Evolutionary conservation across 1,284 basidiomycete genomes (phyloP).

Genomic region (Exsudoporus floridanus): DNA sequence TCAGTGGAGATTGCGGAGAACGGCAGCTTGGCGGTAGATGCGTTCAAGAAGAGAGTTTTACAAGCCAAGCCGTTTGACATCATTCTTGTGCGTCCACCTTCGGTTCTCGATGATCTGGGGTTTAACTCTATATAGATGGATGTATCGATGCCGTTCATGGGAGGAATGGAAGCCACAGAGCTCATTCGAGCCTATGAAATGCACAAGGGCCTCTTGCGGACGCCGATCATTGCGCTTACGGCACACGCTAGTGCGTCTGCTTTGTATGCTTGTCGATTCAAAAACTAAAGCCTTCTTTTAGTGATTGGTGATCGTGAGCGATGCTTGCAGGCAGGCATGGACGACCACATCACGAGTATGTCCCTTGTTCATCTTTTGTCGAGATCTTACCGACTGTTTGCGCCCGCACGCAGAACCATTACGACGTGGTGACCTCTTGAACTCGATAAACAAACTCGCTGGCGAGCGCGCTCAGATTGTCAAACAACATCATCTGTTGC

Average conservation of each 20-base stretch:
- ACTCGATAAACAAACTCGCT: slow-evolving; percentile 75
- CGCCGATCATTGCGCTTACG: slow-evolving; percentile 94
- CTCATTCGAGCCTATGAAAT: slow-evolving; percentile 81
- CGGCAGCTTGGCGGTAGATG: slow-evolving; percentile 87
- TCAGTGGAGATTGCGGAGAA: slow-evolving; percentile 98
- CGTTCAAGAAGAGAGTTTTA: slow-evolving; percentile 77
- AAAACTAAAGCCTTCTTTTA: slow-evolving; percentile 33
- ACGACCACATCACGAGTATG: slow-evolving; percentile 76
- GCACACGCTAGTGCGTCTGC: slow-evolving; percentile 80
- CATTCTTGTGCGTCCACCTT: slow-evolving; percentile 63
- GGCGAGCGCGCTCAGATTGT: slow-evolving; percentile 40
- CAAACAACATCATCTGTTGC: slow-evolving; percentile 34
- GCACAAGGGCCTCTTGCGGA: slow-evolving; percentile 67
- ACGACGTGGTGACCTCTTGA: slow-evolving; percentile 70
- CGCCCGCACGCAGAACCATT: slow-evolving; percentile 56
- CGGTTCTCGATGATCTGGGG: neutral
- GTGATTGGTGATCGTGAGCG: slow-evolving; percentile 97
- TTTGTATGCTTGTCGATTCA: neutral
- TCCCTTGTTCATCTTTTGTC: slow-evolving; percentile 7
- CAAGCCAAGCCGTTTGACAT: slow-evolving; percentile 80
- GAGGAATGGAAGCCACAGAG: slow-evolving; percentile 88
- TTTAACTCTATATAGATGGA: slow-evolving; percentile 72
- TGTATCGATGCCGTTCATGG: slow-evolving; percentile 97
- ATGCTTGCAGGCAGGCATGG: slow-evolving; percentile 90
- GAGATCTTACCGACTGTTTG: slow-evolving; percentile 3